Percentiles rank a stretch among this genome's conserved stretches.
Conservation (phyloP, 2,329 filamentous ascomycete species). For the Cladobotryum protrusum region DNA sequence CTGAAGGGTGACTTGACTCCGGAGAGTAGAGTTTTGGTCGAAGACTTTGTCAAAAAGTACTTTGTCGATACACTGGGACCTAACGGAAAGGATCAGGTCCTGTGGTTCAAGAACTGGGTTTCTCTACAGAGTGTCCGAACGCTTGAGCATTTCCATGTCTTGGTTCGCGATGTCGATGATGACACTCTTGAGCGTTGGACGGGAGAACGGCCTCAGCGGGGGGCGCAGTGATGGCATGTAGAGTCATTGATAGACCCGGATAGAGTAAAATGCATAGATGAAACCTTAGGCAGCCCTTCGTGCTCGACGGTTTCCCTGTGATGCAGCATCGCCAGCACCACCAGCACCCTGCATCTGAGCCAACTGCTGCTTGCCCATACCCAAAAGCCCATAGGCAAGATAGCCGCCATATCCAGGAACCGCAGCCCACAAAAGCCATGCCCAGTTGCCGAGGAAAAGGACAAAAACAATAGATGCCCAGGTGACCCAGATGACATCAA, state of each 20-base stretch:
- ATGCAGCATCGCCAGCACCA: constrained; percentile 25
- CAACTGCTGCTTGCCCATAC: constrained; percentile 48
- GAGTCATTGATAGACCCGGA: constrained; percentile 4
- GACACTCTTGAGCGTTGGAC: constrained; percentile 51
- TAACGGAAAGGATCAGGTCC: constrained; percentile 44
- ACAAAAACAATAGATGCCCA: constrained; percentile 72
- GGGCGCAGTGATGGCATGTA: constrained; percentile 12
- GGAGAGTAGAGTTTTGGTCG: constrained; percentile 57
- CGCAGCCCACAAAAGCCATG: constrained; percentile 49
- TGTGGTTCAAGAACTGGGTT: constrained; percentile 96
- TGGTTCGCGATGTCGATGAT: constrained; percentile 50
- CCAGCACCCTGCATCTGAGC: constrained; percentile 38
- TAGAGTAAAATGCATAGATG: constrained; percentile 3
- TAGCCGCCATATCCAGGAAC: constrained; percentile 52
- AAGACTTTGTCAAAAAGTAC: constrained; percentile 61
- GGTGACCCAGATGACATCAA: constrained; percentile 92
- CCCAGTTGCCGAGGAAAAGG: constrained; percentile 74
- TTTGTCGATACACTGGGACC: constrained; percentile 57
- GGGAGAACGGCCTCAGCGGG: constrained; percentile 36
- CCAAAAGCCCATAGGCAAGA: constrained; percentile 48
- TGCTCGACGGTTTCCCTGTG: constrained; percentile 47
- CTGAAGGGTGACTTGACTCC: constrained; percentile 66
- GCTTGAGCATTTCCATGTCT: constrained; percentile 83
- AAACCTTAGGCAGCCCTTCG: constrained; percentile 43
- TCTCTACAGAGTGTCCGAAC: constrained; percentile 80